Percentiles rank a stretch among this genome's conserved stretches.
Evolutionary conservation across 2,329 filamentous ascomycete species (phyloP).

Genomic region (Endothia cerciana): DNA sequence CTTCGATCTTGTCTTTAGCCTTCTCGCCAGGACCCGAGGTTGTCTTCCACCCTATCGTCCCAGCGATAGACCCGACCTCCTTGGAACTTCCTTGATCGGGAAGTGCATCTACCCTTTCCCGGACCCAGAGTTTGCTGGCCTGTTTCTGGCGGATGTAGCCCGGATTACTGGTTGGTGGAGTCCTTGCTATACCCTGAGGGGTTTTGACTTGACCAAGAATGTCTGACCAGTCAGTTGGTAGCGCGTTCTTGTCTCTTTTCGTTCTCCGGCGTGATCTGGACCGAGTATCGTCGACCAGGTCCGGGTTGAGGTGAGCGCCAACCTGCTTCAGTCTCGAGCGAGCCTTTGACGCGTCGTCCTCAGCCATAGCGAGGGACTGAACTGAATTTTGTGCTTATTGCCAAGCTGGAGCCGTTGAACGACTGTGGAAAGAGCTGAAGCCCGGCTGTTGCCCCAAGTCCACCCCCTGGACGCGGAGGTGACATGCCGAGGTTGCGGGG

Average conservation of each 20-base stretch:
- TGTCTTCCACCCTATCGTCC: constrained; percentile 61
- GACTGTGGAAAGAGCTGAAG: background rate
- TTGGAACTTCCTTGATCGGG: constrained; percentile 59
- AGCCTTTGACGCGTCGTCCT: constrained; percentile 35
- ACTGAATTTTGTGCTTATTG: background rate
- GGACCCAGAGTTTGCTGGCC: constrained; percentile 67
- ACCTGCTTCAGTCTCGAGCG: constrained; percentile 52
- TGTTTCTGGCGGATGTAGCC: constrained; percentile 67
- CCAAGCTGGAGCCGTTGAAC: background rate
- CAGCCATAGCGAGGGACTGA: constrained; percentile 17
- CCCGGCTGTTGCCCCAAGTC: background rate
- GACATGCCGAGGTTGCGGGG: constrained; percentile 11
- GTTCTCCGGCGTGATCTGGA: constrained; percentile 35
- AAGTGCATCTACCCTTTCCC: constrained; percentile 62
- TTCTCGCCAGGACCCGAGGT: constrained; percentile 48
- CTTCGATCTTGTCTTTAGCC: constrained; percentile 52
- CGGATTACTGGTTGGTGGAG: constrained; percentile 55
- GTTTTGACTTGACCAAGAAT: constrained; percentile 59
- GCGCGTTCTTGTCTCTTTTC: constrained; percentile 42
- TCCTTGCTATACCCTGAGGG: constrained; percentile 56
- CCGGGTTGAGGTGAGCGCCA: constrained; percentile 44
- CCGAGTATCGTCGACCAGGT: background rate
- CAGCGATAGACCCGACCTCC: constrained; percentile 64
- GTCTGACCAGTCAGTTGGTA: constrained; percentile 65
- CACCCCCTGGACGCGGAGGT: background rate